phyloP scores from a whole-genome alignment of 768 basidiomycete genomes.

The Mycena galopus region DNA sequence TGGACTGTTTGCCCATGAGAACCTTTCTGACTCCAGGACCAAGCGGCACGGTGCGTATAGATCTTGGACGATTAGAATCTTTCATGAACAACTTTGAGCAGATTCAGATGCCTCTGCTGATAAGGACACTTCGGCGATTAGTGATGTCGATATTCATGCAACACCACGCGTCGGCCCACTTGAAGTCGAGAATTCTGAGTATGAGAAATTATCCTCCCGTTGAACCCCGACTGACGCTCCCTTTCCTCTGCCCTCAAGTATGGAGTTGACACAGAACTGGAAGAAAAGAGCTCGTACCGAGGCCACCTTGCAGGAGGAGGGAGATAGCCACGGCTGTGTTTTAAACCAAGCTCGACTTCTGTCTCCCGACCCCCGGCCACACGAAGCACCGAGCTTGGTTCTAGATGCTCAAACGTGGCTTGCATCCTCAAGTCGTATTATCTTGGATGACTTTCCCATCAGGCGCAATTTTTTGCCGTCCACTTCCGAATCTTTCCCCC shows the following conservation, averaged over 20 bases:
- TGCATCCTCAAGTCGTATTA: not conserved
- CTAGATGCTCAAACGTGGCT: not conserved
- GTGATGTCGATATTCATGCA: too few relatives aligned
- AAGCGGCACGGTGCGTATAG: too few relatives aligned
- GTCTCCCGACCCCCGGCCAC: not conserved
- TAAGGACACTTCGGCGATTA: too few relatives aligned
- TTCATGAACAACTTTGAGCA: too few relatives aligned
- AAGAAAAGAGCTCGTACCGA: not conserved
- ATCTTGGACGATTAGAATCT: too few relatives aligned
- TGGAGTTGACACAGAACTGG: not conserved
- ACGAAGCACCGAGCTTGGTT: not conserved
- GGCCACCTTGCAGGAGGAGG: not conserved
- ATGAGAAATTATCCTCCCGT: too few relatives aligned
- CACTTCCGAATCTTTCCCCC: not conserved
- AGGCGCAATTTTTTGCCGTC: not conserved
- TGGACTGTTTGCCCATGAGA: too few relatives aligned
- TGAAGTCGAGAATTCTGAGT: too few relatives aligned
- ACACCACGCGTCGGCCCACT: too few relatives aligned
- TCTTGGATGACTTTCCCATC: not conserved
- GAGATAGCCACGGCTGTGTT: not conserved
- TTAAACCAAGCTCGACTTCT: not conserved
- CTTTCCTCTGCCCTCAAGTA: not conserved
- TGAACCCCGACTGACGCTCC: not conserved
- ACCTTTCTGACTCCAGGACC: too few relatives aligned
- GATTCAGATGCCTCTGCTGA: too few relatives aligned